These are phyloP conservation scores for Fraxinus latifolia DNA, from an alignment of 305 asterid species.

Conservation along the genomic window DNA sequence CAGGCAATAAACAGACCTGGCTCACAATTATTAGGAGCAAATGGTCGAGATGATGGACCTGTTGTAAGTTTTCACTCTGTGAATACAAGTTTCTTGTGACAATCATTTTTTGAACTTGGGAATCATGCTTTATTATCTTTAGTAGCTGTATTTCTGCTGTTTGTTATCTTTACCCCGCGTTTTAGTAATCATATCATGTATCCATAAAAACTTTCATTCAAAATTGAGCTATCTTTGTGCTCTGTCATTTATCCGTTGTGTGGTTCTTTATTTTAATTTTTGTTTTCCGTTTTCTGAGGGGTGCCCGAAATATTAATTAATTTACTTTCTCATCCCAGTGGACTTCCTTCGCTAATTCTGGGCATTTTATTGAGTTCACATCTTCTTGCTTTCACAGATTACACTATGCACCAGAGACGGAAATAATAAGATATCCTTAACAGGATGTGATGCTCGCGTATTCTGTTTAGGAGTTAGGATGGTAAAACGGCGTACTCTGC, in stretches of 20 bases:
- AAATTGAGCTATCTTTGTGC: neutral
- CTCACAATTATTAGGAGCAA: constrained; percentile 80
- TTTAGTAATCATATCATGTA: neutral
- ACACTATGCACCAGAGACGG: constrained; percentile 92
- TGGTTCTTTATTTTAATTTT: neutral
- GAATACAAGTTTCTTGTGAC: constrained; percentile 6
- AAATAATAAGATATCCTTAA: constrained; percentile 73
- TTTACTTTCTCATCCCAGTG: constrained; percentile 1
- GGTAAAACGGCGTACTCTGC: constrained; percentile 83
- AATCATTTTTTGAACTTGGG: neutral
- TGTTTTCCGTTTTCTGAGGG: neutral
- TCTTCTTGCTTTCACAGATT: constrained; percentile 55
- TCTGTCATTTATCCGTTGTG: neutral
- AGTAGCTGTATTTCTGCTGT: neutral
- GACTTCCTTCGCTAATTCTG: constrained; percentile 16
- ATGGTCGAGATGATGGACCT: constrained; percentile 99
- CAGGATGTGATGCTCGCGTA: constrained; percentile 82
- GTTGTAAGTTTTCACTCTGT: constrained; percentile 56
- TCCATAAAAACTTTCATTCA: neutral
- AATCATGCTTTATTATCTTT: neutral
- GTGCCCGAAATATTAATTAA: neutral
- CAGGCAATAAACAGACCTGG: constrained; percentile 91
- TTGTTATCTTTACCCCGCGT: neutral
- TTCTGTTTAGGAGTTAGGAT: constrained; percentile 93
- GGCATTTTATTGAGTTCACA: constrained; percentile 26